Conservation (phyloP, 2,329 filamentous ascomycete genomes). For the Davidsoniella virescens region DNA sequence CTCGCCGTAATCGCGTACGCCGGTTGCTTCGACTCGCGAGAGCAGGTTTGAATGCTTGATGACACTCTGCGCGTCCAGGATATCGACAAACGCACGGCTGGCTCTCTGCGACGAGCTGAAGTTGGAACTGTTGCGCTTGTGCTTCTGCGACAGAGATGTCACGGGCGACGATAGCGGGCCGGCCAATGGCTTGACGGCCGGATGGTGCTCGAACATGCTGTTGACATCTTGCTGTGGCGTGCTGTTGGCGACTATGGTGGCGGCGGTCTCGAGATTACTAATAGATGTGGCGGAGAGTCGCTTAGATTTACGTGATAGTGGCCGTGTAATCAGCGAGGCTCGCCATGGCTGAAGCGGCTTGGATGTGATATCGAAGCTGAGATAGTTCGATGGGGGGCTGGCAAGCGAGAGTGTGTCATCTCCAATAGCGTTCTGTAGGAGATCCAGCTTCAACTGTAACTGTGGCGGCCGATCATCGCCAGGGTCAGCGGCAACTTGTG, state of each 20-base stretch:
- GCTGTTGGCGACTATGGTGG: background rate
- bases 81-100: slow-evolving; percentile 25
- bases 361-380: slow-evolving; percentile 3
- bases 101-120: slow-evolving; percentile 8
- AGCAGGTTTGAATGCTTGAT: slow-evolving; percentile 33
- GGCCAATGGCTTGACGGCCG: slow-evolving; percentile 12
- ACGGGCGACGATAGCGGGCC: slow-evolving; percentile 1
- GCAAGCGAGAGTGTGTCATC: background rate
- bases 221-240: background rate
- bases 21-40: slow-evolving; percentile 32
- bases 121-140: slow-evolving; percentile 10
- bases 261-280: slow-evolving; percentile 2
- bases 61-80: slow-evolving; percentile 41
- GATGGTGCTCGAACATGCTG: slow-evolving; percentile 11
- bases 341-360: background rate
- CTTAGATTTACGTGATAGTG: slow-evolving; percentile 11
- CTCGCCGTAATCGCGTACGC: slow-evolving; percentile 41
- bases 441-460: slow-evolving; percentile 7
- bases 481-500: background rate
- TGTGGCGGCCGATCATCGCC: background rate
- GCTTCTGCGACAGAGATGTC: background rate
- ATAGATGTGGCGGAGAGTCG: slow-evolving; percentile 3
- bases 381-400: background rate
- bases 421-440: background rate
- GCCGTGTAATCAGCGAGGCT: slow-evolving; percentile 5